Evolutionary conservation across 2,329 filamentous ascomycete species (phyloP).

Genomic region (Paecilomyces sp.): DNA sequence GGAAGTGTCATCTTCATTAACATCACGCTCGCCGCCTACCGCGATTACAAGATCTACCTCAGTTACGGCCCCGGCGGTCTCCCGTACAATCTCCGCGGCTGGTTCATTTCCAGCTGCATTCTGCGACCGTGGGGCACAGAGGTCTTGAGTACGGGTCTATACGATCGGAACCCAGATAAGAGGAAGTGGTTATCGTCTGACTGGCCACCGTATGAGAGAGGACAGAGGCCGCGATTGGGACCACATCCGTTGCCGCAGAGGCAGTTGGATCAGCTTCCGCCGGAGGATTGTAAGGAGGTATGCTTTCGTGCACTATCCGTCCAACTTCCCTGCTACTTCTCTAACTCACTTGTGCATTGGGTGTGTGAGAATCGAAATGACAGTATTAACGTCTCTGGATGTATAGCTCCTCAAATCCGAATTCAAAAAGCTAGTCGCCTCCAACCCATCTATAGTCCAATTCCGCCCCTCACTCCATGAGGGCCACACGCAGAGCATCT

Average conservation of each 20-base stretch:
- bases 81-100: neutral
- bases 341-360: neutral
- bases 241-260: constrained; percentile 1
- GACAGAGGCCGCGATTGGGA: neutral
- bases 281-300: neutral
- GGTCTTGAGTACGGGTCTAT: neutral
- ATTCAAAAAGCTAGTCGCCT: neutral
- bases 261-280: neutral
- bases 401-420: neutral
- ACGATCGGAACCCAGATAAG: constrained; percentile 1
- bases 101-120: neutral
- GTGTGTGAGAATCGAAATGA: neutral
- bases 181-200: neutral
- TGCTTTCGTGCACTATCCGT: neutral
- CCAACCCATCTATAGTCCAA: neutral
- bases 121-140: neutral
- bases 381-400: neutral
- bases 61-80: neutral
- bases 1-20: neutral
- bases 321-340: neutral
- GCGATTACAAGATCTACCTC: constrained; percentile 1
- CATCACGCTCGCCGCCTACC: neutral
- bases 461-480: neutral
- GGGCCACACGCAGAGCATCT: neutral
- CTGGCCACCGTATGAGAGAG: neutral